phyloP scores from a whole-genome alignment of 2,329 filamentous ascomycete species.

The Emergomyces africanus region DNA sequence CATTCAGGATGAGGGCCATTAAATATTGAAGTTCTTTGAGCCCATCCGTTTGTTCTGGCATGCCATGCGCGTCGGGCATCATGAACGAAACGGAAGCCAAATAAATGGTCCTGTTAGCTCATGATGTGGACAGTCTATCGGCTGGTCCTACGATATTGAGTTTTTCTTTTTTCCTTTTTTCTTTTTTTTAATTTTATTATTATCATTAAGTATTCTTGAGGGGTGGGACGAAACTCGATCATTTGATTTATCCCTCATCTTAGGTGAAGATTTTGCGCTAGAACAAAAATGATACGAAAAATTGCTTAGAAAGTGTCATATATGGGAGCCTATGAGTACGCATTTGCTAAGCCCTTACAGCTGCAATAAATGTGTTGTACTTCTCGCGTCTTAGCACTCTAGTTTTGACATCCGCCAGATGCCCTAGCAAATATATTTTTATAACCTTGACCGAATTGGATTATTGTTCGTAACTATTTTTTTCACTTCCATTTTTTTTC shows the following conservation, averaged over 20 bases:
- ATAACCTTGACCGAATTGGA: not conserved
- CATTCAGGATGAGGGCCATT: slow-evolving; percentile 19
- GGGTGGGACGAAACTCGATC: not conserved
- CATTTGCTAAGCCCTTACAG: no score
- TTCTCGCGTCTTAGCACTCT: no score
- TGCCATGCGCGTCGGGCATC: not conserved
- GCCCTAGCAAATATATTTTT: not conserved
- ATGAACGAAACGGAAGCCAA: not conserved
- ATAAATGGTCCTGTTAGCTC: not conserved
- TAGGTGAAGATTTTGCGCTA: not conserved
- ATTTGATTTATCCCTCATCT: not conserved
- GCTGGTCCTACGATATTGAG: not conserved
- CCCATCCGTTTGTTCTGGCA: not conserved
- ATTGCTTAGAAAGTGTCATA: not conserved
- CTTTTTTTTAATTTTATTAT: no score
- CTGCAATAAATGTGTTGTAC: no score
- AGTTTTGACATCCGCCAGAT: no score
- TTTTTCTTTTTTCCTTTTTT: not conserved
- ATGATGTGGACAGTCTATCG: not conserved
- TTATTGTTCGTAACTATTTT: not conserved
- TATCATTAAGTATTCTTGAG: not conserved
- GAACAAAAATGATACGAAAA: not conserved
- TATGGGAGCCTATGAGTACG: no score
- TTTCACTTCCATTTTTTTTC: not conserved
- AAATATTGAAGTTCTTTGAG: not conserved